Evolutionary conservation across 192 early-diverging fungal species (phyloP), one percentile per base, ranked within the genome.

Genomic region (Gamsiella multidivaricata): DNA sequence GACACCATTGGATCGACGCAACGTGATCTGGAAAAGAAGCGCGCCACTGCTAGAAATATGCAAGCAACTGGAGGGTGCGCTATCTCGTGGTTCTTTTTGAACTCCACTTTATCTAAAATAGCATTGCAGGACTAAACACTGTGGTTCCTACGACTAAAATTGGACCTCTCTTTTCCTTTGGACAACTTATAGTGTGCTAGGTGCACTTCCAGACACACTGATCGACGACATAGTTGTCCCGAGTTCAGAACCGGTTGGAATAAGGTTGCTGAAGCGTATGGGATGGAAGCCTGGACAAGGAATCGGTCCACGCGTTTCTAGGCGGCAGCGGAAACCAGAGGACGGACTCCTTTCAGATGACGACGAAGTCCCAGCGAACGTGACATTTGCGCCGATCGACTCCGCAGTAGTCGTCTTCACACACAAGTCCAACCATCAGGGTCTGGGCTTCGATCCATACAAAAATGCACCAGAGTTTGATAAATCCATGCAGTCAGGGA

Each of bases 221-320:
- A 74, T 89, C 41, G 82, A 87, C 33, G 87, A 90, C 50, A 67
- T 93, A 31, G 69, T 94, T 28, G 82, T 84, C 3, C 92, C 91
- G 17, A 65, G 84, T 10, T 82, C 84, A 29, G 92, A 93, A 36
- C 82, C 90, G 2, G 70, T 87, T 3, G 88, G 88, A 43, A 75
- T 88, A 25, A 83, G 84, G 41, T 65, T 98, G 7, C 78, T 98
- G 70, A 79, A 87, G 17, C 80, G 85, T 49, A 94, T 97, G 95
- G 95, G 95, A 0, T 96, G 94, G 94, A 86, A 90, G 50, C 88
- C 93, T 39, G 95, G 95, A 5, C 93, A 95, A 59, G 93, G 92
- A 1, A 86, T 96, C 37, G 95, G 95, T 4, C 89, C 94, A 6
- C 85, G 91, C 18, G 80, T 87, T 9, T 82, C 79, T 20, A 87